A percentile compares a stretch with the other conserved stretches of the same genome.
These are phyloP conservation scores for Cladosporium oxysporum DNA, from an alignment of 2,329 filamentous ascomycete species.

Conservation along the genomic window DNA sequence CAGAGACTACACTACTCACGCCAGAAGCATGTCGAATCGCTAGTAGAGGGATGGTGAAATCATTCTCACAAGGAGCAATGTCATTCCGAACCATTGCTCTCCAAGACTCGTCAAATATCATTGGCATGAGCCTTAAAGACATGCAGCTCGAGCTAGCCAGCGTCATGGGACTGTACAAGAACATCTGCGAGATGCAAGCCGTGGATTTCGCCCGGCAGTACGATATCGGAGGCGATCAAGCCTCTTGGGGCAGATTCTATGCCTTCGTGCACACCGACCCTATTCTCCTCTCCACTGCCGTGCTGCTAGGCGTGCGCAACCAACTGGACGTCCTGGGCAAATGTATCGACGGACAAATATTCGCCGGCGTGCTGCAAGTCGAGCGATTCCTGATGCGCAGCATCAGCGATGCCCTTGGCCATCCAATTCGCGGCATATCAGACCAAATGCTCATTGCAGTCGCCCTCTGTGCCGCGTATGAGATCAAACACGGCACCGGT, in stretches of 20 bases:
- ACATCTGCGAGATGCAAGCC: slow-evolving; percentile 1
- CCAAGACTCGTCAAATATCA: background rate
- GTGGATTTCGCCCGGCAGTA: slow-evolving; percentile 7
- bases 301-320: slow-evolving; percentile 11
- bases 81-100: slow-evolving; percentile 12
- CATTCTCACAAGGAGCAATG: slow-evolving; percentile 10
- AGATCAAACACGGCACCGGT: slow-evolving; percentile 21
- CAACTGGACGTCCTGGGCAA: slow-evolving; percentile 1
- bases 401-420: slow-evolving; percentile 21
- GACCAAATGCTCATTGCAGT: slow-evolving; percentile 24
- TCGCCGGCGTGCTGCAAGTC: background rate
- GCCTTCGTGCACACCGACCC: slow-evolving; percentile 11
- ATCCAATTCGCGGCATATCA: slow-evolving; percentile 21
- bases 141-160: slow-evolving; percentile 11
- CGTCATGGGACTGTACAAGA: slow-evolving; percentile 12
- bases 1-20: background rate
- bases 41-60: background rate
- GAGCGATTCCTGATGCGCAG: slow-evolving; percentile 20
- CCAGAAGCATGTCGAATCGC: background rate
- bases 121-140: background rate
- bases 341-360: background rate
- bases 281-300: slow-evolving; percentile 11
- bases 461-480: slow-evolving; percentile 22
- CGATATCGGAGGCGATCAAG: background rate
- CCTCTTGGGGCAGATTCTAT: slow-evolving; percentile 2